A percentile compares a stretch with the other conserved stretches of the same genome.
These are phyloP conservation scores for Hypoxylon sp. DNA, from an alignment of 2,329 filamentous ascomycete genomes.

Conservation along the genomic window DNA sequence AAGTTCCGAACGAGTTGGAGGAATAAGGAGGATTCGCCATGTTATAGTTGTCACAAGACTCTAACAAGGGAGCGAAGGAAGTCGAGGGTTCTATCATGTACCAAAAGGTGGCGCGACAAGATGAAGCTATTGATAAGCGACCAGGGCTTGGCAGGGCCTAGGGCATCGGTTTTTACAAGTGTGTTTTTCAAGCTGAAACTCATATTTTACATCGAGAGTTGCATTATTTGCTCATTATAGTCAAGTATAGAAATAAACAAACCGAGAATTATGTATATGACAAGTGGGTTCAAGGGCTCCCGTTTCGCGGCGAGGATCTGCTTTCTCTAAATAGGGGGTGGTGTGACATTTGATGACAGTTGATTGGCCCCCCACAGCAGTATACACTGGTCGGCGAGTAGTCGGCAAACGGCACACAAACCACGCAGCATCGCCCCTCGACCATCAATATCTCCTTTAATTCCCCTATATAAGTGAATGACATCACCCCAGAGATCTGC, in stretches of 20 bases:
- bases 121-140: neutral
- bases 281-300: neutral
- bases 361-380: slow-evolving; percentile 15
- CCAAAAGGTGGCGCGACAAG: neutral
- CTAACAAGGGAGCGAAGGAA: neutral
- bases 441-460: neutral
- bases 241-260: neutral
- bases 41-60: neutral
- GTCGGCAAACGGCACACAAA: slow-evolving; percentile 1
- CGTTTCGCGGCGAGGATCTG: neutral
- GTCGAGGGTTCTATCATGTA: neutral
- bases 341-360: slow-evolving; percentile 11
- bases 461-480: slow-evolving; percentile 4
- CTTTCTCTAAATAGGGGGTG: slow-evolving; percentile 11
- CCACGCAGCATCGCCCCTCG: neutral
- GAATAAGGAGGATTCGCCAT: neutral
- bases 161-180: neutral
- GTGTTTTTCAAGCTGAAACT: too few species aligned
- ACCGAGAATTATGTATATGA: neutral
- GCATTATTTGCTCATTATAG: neutral
- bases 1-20: neutral
- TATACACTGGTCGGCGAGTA: slow-evolving; percentile 6
- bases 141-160: neutral
- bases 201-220: neutral
- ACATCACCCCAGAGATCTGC: slow-evolving; percentile 26